phyloP scores from a whole-genome alignment of 208 protist genomes.

The Trypanosoma scelopori region DNA sequence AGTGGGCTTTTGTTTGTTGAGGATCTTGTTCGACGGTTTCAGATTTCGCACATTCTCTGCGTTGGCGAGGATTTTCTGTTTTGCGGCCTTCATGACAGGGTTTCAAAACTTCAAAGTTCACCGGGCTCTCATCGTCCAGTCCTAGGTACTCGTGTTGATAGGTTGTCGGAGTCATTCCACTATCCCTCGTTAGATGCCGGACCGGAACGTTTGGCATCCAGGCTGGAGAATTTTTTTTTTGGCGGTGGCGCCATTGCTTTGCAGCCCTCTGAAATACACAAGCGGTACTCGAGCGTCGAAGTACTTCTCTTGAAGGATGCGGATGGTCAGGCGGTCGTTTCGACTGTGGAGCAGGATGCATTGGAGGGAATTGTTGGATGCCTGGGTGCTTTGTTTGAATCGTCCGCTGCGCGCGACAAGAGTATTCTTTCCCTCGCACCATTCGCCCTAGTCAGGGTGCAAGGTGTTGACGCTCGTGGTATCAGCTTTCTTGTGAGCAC shows the following conservation, averaged over 20 bases:
- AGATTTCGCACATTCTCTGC: conserved; percentile 67
- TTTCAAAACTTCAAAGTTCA: conserved; percentile 19
- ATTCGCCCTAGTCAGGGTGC: conserved; percentile 59
- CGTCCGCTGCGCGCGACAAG: conserved; percentile 30
- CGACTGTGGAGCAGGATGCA: conserved; percentile 50
- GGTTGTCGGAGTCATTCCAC: conserved; percentile 56
- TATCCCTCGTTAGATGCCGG: conserved; percentile 26
- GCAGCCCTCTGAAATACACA: conserved; percentile 64
- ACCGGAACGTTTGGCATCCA: conserved; percentile 34
- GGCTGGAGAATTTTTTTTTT: conserved; percentile 70
- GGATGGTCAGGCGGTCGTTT: conserved; percentile 47
- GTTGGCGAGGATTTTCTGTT: conserved; percentile 80
- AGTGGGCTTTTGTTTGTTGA: conserved; percentile 63
- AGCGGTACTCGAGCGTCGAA: conserved; percentile 59
- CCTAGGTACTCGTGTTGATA: conserved; percentile 40
- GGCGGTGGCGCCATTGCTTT: conserved; percentile 59
- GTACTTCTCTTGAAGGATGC: conserved; percentile 70
- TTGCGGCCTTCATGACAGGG: conserved; percentile 44
- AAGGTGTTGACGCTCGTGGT: conserved; percentile 64
- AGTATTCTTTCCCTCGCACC: conserved; percentile 53
- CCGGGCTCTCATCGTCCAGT: conserved; percentile 21
- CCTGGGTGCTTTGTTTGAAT: conserved; percentile 65
- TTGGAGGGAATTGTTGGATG: conserved; percentile 73
- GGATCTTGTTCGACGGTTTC: conserved; percentile 60
- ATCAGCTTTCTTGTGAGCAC: conserved; percentile 79